Evolutionary conservation across 495 filamentous ascomycete species (phyloP), one percentile per base, ranked within the genome.

Genomic region (Cudoniella acicularis): DNA sequence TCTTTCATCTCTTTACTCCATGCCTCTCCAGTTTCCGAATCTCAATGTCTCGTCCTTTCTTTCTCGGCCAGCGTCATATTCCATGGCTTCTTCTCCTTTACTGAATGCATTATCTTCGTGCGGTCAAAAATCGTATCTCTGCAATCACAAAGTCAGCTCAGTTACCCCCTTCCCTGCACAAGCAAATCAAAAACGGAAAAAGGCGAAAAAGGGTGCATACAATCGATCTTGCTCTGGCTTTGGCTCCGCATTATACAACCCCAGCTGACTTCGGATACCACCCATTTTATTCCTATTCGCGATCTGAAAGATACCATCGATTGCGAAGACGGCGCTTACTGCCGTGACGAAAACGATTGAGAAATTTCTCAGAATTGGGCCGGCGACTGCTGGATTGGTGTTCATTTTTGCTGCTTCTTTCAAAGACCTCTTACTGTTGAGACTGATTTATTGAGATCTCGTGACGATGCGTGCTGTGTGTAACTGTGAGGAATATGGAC

Each of bases 111-210:
- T n/a, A 59, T 26, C 21, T 58, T 24, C 45, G 60, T 63, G 16
- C 60, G 60, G 36, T 63, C 60, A 23, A 63, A 59, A 20, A 63
- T 20, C 23, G 56, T 63, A 46, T 58, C 59, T 23, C 59, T 62
- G 42, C 24, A n/a, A 16, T 27, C 20, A 40, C 4, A 36, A 22
- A 23, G 25, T 60, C 26, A 60, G 57, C 17, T 4, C 3, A 10
- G n/a, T n/a, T 20, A 10, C 24, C 26, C 27, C 48, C 57, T 36
- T 8, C 8, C 20, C 13, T 16, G 16, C 3, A n/a, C 8, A 48
- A 36, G 13, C 30, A 36, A 36, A 13, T 13, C 25, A 20, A 36
- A 36, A 36, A 36, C 13, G 30, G 13, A 13, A 36, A 36, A 13
- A 17, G 23, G 46, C 21, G n/a, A 26, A 20, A 21, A 53, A 36